Base-by-base conservation (phyloP, 805 yeast species). In the Candida sphagnicola region DNA sequence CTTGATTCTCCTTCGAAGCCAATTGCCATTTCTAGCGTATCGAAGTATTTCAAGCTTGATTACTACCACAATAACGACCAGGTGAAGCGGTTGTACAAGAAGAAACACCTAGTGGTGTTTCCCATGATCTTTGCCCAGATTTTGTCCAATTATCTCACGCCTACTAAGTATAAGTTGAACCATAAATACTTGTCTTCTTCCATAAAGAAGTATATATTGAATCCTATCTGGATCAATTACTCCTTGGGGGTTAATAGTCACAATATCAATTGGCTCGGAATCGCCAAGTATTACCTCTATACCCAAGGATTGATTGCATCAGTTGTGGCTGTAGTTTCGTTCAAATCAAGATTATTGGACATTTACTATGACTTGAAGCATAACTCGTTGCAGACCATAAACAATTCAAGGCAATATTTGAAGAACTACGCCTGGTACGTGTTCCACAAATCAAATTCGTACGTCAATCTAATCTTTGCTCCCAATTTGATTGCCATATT, bases 201-300 rank as follows among this genome's bases (percentile, higher is more conserved):
- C 28, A 56, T 67, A 34, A 67, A 62, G 40, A 37, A 48, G 5
- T 42, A 53, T 21, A 48, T 64, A 4, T 51, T 67, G 40, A 62
- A 65, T 38, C 72, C 74, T 1, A 63, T 68, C 35, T 68, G 74
- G 74, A 57, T 54, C 37, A 62, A 65, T 42, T 67, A 54, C 42
- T 47, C 59, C 19, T 46, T 65, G 37, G 64, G 65, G 5, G 51
- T 48, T 13, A 46, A 43, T 8, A 35, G 48, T 15, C 56, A 52
- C 23, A 29, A 50, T 13, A 23, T 68, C 19, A 49, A 60, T 24
- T 65, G 65, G 64, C 13, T 44, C 5, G 62, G 66, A 2, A 42
- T 66, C 19, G 18, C 51, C 2, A 38, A 41, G 21, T 52, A 53
- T 24, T 67, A 67, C 40, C 28, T 49, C 8, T 30, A 42, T 4